Evolutionary conservation across 2,329 filamentous ascomycete species (phyloP).

Genomic region (Hortaea werneckii): DNA sequence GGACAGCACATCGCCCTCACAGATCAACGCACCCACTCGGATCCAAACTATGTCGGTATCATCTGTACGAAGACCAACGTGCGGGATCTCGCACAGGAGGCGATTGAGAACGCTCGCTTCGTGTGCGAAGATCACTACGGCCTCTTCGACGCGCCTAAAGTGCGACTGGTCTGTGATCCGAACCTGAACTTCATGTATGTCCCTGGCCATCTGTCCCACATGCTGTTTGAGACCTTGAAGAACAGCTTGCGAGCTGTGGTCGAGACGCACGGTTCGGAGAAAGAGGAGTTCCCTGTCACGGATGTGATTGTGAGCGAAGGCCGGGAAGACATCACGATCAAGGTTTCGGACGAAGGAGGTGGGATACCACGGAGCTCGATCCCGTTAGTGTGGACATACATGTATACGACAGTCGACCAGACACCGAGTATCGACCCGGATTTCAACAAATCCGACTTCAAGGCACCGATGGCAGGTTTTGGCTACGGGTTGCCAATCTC

Average conservation of each 20-base stretch:
- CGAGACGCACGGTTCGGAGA: slow-evolving; percentile 87
- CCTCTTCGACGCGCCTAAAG: slow-evolving; percentile 89
- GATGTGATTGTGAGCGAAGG: slow-evolving; percentile 97
- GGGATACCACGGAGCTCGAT: slow-evolving; percentile 89
- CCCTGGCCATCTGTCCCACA: slow-evolving; percentile 94
- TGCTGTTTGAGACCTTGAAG: slow-evolving; percentile 98
- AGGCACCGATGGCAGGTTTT: slow-evolving; percentile 97
- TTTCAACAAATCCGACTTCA: slow-evolving; percentile 98
- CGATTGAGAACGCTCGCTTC: slow-evolving; percentile 97
- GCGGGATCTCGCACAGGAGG: slow-evolving; percentile 85
- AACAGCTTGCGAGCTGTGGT: slow-evolving; percentile 96
- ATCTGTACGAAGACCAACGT: slow-evolving; percentile 99
- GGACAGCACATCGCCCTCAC: slow-evolving; percentile 96
- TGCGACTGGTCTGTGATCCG: slow-evolving; percentile 90
- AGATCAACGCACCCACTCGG: slow-evolving; percentile 78
- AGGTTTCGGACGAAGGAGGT: slow-evolving; percentile 92
- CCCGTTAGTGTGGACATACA: slow-evolving; percentile 98
- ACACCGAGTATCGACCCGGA: slow-evolving; percentile 92
- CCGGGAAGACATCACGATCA: slow-evolving; percentile 98
- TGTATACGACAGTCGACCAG: slow-evolving; percentile 97
- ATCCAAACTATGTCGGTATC: slow-evolving; percentile 93
- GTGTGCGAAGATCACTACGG: slow-evolving; percentile 99
- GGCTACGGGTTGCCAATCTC: slow-evolving; percentile 96
- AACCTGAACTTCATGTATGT: slow-evolving; percentile 96
- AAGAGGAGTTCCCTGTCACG: slow-evolving; percentile 90